Evolutionary conservation across 345 rosid species (phyloP).

Genomic region (Salix purpurea): DNA sequence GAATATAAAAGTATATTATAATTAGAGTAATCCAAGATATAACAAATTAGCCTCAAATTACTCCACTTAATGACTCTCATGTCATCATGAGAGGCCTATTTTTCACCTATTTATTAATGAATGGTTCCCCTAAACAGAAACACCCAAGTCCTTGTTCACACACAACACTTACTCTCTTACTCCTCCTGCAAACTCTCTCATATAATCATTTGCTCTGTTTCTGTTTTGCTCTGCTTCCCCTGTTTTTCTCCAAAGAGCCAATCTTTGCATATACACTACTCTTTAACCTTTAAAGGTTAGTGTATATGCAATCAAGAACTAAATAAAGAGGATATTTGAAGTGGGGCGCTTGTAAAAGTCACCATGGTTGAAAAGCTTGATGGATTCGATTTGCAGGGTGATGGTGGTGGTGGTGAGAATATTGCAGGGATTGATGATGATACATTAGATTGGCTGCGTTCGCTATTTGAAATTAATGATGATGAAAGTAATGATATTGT

Average conservation of each 20-base stretch:
- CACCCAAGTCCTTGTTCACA: not conserved
- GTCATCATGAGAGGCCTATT: conserved; percentile 7
- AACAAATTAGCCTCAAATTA: not conserved
- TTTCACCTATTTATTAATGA: not conserved
- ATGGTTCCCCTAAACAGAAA: not conserved
- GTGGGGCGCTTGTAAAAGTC: not conserved
- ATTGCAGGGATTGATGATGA: not conserved
- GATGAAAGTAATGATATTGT: not conserved
- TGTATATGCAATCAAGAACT: not conserved
- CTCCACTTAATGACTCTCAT: not conserved
- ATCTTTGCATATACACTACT: not conserved
- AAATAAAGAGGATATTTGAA: not conserved
- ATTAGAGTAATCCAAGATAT: not conserved
- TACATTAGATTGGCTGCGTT: not conserved
- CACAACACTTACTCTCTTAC: not conserved
- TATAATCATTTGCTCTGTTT: not conserved
- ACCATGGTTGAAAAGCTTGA: not conserved
- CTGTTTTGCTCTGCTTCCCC: not conserved
- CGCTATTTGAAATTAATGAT: not conserved
- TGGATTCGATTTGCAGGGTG: not conserved
- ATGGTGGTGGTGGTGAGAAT: not conserved
- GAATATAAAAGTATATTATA: no score
- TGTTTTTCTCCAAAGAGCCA: not conserved
- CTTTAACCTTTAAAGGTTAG: not conserved
- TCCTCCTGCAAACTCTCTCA: not conserved